Base-by-base conservation (phyloP, 345 rosid species). In the Arabis hirsuta region DNA sequence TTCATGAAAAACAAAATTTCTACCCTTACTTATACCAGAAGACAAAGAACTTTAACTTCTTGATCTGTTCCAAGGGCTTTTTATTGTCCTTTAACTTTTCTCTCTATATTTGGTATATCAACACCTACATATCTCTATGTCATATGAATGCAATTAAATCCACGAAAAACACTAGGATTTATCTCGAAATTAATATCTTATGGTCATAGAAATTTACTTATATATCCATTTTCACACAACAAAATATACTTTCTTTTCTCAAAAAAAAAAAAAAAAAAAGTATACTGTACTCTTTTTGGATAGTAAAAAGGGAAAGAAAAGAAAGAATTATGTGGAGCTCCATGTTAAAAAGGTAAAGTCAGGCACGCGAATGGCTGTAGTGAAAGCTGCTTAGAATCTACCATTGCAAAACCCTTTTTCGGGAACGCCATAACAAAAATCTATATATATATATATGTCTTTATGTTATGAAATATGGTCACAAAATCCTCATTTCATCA, bases 321-420 rank as follows among this genome's bases (percentile, higher is more conserved):
- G 13, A 55, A 36, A 4, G 22, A 45, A 55, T 24, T 1, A 54
- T 52, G 47, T 54, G 69, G 53, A 67, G 34, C 51, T 67, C 68
- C 55, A 58, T 66, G 78, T 60, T 51, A 16, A 67, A 74, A 74
- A 74, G 74, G 63, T 59, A 59, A 59, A 47, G 55, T 67, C 71
- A 74, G 62, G 73, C 78, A 74, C 50, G 78, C 78, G 56, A 73
- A 67, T 67, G 41, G 45, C 24, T 41, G 4, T 47, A 56, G 54
- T 73, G 67, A 74, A 74, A 74, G 78, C 78, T 74, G 77, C 62
- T 29, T 42, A 3, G 32, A 55, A 55, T 55, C 19, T 29, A 34
- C 6, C 38, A 34, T 31, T 16, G 38, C 64, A 34, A 16, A 36
- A 13, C 39, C 20, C 48, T 47, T 73, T 57, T 27, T 73, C 14